These are phyloP conservation scores for Cladochytrium replicatum DNA, from an alignment of 192 early-diverging fungal genomes.

Conservation along the genomic window DNA sequence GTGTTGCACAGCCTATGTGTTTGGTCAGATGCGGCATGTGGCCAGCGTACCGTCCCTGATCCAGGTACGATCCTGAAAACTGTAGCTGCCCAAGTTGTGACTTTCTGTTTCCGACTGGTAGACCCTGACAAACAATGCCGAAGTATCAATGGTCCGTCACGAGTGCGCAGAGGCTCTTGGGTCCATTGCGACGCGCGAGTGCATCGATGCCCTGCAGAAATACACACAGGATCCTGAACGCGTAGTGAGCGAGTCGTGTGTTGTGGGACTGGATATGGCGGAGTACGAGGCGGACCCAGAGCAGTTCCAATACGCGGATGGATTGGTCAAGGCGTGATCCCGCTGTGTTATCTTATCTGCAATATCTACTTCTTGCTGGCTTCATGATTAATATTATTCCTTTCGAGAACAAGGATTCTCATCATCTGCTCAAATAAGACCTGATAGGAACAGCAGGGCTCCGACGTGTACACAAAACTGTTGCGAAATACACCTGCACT, in stretches of 20 bases:
- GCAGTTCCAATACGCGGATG: slow-evolving; percentile 70
- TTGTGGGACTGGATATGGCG: slow-evolving; percentile 93
- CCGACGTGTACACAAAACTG: no score
- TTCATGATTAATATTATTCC: no score
- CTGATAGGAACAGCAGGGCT: no score
- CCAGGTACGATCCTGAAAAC: slow-evolving; percentile 16
- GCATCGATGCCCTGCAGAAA: slow-evolving; percentile 58
- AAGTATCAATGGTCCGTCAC: slow-evolving; percentile 90
- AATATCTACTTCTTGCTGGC: no score
- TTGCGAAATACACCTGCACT: no score
- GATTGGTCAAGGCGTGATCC: no score
- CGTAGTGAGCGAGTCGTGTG: slow-evolving; percentile 84
- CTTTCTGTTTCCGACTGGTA: neutral
- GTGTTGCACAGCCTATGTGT: slow-evolving; percentile 65
- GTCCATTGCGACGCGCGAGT: slow-evolving; percentile 84
- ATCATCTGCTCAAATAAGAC: no score
- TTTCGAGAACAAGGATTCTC: no score
- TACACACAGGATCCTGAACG: slow-evolving; percentile 65
- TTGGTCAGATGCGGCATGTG: slow-evolving; percentile 94
- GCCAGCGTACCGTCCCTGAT: slow-evolving; percentile 77
- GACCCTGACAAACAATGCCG: slow-evolving; percentile 64
- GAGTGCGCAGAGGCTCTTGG: slow-evolving; percentile 96
- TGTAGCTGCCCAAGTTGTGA: neutral
- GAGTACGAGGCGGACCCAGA: slow-evolving; percentile 79
- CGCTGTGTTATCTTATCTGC: no score